Base-by-base conservation (phyloP, 2,329 filamentous ascomycete species). In the Fusarium decemcellulare region DNA sequence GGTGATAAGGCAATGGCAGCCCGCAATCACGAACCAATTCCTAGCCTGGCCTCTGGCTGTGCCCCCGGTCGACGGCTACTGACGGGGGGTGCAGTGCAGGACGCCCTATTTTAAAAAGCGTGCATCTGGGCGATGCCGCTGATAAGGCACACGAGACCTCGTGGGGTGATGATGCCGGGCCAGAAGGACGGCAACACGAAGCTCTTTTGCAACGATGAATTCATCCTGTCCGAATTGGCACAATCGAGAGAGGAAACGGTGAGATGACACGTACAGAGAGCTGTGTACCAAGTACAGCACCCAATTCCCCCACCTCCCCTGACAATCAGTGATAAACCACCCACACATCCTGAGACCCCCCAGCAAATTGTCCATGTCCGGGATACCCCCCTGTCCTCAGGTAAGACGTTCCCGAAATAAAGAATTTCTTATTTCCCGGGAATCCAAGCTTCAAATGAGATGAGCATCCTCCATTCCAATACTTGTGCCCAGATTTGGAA, bases 1-100 rank as follows among this genome's bases (percentile, higher is more conserved):
- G 54, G 46, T 68, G 68, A 70, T 71, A 70, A 70, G 67, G 58
- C 46, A 68, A 66, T 62, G 64, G 18, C 16, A 63, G 59, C 59
- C 60, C 34, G 46, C 40, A 52, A 50, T 57, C 52, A 65, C 51
- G 57, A 69, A 66, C 61, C 66, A 57, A 63, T 56, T 67, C 61
- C 30, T 51, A 36, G 52, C 53, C 50, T 43, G 36, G 36, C 40
- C 29, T 32, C 32, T 27, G 29, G 30, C 27, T 18, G 18, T 39
- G 32, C 18, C 29, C 36, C 34, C n/a, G 34, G 9, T 14, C 23
- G 23, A 59, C 67, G 67, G 67, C 58, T 67, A 70, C 67, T 70
- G 67, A 40, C 67, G 67, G 67, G 59, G 67, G 61, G 34, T 23
- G 23, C 23, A 23, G 23, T 23, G 23, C 23, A 23, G 23, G 23